Evolutionary conservation across 192 early-diverging fungal genomes (phyloP).

Genomic region (Nowakowskiella sp.): DNA sequence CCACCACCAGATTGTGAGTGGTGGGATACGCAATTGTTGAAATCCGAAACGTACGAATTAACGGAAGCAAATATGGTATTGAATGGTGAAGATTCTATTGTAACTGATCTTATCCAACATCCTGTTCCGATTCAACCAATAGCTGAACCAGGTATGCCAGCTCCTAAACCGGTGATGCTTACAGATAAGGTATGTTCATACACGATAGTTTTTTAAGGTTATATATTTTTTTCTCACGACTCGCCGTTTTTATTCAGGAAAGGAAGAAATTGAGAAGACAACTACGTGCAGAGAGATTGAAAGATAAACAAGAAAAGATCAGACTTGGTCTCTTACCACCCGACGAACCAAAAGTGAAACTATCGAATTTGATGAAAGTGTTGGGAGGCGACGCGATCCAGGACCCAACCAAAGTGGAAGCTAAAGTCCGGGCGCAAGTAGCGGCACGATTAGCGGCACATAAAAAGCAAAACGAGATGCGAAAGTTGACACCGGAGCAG

Average conservation of each 20-base stretch:
- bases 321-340: conserved; percentile 86
- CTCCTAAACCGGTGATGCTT: conserved; percentile 65
- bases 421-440: conserved; percentile 82
- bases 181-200: conserved; percentile 54
- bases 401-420: conserved; percentile 91
- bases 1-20: conserved; percentile 81
- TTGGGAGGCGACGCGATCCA: conserved; percentile 90
- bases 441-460: conserved; percentile 69
- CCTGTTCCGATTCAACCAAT: conserved; percentile 77
- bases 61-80: conserved; percentile 33
- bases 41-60: conserved; percentile 62
- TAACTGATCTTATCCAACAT: conserved; percentile 77
- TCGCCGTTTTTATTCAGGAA: conserved; percentile 51
- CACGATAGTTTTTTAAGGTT: not conserved
- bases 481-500: conserved; percentile 85
- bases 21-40: conserved; percentile 88
- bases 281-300: conserved; percentile 68
- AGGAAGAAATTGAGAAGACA: conserved; percentile 90
- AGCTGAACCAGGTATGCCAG: conserved; percentile 46
- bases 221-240: conserved; percentile 27
- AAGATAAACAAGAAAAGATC: conserved; percentile 93
- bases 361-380: conserved; percentile 91
- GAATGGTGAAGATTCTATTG: conserved; percentile 36
- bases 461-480: conserved; percentile 70
- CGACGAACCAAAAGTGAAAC: conserved; percentile 83